Percentiles rank a stretch among this genome's conserved stretches.
These are phyloP conservation scores for Marasmius tenuissimus DNA, from an alignment of 1,284 basidiomycete species.

Conservation along the genomic window DNA sequence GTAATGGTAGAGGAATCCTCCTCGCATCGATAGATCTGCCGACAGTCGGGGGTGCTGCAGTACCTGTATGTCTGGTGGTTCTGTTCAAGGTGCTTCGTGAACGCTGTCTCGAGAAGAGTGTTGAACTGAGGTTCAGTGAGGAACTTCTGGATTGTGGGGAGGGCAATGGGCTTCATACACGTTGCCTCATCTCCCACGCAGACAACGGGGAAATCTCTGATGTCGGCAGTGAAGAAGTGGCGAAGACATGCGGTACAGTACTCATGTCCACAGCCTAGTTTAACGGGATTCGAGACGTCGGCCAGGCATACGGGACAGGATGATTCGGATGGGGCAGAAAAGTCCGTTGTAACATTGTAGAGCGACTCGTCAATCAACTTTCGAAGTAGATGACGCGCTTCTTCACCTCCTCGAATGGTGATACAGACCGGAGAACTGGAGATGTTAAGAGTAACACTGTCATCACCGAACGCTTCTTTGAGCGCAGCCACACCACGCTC, in stretches of 20 bases:
- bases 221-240: slow-evolving; percentile 45
- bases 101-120: slow-evolving; percentile 45
- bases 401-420: slow-evolving; percentile 49
- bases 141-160: slow-evolving; percentile 49
- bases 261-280: slow-evolving; percentile 49
- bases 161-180: slow-evolving; percentile 48
- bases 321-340: slow-evolving; percentile 19
- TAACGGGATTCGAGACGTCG: slow-evolving; percentile 39
- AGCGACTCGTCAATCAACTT: slow-evolving; percentile 42
- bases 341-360: slow-evolving; percentile 12
- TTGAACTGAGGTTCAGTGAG: slow-evolving; percentile 42
- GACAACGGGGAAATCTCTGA: slow-evolving; percentile 44
- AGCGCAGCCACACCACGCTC: slow-evolving; percentile 43
- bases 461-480: slow-evolving; percentile 49
- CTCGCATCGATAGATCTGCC: slow-evolving; percentile 48
- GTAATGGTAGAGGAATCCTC: slow-evolving; percentile 22
- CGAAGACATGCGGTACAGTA: slow-evolving; percentile 54
- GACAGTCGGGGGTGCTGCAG: slow-evolving; percentile 58
- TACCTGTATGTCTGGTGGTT: slow-evolving; percentile 47
- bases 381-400: slow-evolving; percentile 42
- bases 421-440: slow-evolving; percentile 32
- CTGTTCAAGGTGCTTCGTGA: slow-evolving; percentile 41
- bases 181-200: slow-evolving; percentile 51
- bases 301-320: slow-evolving; percentile 55
- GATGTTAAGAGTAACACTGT: slow-evolving; percentile 42